Conservation (phyloP, 306 rosid genomes). For the Quercus engelmannii region DNA sequence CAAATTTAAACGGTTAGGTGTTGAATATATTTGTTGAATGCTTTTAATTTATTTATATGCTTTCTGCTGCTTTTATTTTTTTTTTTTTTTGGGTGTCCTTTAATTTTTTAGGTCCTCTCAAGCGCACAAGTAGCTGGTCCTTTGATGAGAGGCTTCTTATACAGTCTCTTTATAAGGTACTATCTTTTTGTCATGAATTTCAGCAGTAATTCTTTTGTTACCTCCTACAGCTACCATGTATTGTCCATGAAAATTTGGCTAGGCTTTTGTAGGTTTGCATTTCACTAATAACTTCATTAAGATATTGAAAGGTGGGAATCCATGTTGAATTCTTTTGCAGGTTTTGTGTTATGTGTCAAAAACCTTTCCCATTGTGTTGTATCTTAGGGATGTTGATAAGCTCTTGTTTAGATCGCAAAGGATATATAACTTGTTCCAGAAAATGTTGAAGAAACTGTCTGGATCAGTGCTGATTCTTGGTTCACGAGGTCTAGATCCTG, state of each 20-base stretch:
- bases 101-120: constrained; percentile 51
- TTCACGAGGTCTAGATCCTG: constrained; percentile 55
- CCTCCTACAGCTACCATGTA: background rate
- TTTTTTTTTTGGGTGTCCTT: background rate
- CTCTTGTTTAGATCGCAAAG: constrained; percentile 63
- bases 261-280: background rate
- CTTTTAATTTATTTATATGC: background rate
- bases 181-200: background rate
- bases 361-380: constrained; percentile 71
- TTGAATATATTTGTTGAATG: background rate
- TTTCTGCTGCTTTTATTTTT: background rate
- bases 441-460: constrained; percentile 75
- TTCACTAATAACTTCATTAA: background rate
- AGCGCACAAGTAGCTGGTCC: constrained; percentile 82
- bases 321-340: constrained; percentile 37
- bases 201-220: background rate
- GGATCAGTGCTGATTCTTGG: constrained; percentile 87
- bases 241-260: background rate
- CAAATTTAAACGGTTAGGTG: background rate
- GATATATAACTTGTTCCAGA: constrained; percentile 66
- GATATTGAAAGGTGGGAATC: constrained; percentile 7
- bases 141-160: constrained; percentile 86
- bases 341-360: constrained; percentile 68
- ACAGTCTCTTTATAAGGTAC: constrained; percentile 83
- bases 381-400: constrained; percentile 74